Evolutionary conservation across 1,139 yeast species (phyloP).

Genomic region (Geotrichum restrictum): DNA sequence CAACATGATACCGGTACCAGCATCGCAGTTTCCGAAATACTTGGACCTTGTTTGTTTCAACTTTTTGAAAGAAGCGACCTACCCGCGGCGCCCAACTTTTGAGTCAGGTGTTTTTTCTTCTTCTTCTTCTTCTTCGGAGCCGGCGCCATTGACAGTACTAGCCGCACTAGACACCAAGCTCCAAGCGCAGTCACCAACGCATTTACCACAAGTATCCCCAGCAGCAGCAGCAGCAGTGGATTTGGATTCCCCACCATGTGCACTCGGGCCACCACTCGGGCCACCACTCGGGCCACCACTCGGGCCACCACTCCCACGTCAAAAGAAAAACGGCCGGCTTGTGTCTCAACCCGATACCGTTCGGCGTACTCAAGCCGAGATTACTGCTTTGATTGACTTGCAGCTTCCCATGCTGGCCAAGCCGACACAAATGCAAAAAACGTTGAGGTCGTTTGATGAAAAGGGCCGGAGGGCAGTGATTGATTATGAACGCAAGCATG

Average conservation of each 20-base stretch:
- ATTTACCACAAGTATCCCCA: too few species aligned
- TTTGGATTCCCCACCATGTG: too few species aligned
- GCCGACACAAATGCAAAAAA: slow-evolving; percentile 32
- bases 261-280: too few species aligned
- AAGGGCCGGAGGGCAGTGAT: slow-evolving; percentile 25
- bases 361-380: slow-evolving; percentile 17
- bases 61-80: neutral
- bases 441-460: slow-evolving; percentile 29
- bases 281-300: too few species aligned
- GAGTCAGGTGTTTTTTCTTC: neutral
- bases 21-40: neutral
- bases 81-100: neutral
- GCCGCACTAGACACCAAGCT: neutral
- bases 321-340: slow-evolving; percentile 8
- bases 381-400: slow-evolving; percentile 16
- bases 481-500: slow-evolving; percentile 19
- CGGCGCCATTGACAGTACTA: neutral
- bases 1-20: neutral
- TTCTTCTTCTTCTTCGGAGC: neutral
- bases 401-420: slow-evolving; percentile 29
- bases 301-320: too few species aligned
- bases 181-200: neutral
- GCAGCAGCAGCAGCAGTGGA: too few species aligned
- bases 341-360: slow-evolving; percentile 17
- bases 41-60: neutral